phyloP scores from a whole-genome alignment of 805 yeast species.

The Lipomyces starkeyi region DNA sequence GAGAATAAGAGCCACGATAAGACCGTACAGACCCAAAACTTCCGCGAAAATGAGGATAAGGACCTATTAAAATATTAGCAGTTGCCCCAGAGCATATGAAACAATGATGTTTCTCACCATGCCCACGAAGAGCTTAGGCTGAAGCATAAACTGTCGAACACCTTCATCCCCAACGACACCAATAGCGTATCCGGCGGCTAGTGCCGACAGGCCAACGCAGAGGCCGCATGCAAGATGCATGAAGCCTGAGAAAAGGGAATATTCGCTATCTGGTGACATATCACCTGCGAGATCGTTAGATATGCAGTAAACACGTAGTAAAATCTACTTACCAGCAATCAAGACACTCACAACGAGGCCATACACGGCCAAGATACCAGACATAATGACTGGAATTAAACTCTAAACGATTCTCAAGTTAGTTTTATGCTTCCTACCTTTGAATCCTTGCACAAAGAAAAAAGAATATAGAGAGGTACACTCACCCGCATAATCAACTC shows the following conservation, averaged over 20 bases:
- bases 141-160: slow-evolving; percentile 85
- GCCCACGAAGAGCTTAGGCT: slow-evolving; percentile 86
- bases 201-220: slow-evolving; percentile 93
- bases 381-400: slow-evolving; percentile 95
- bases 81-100: background rate
- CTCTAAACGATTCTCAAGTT: slow-evolving; percentile 8
- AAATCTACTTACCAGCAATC: slow-evolving; percentile 71
- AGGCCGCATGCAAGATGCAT: slow-evolving; percentile 97
- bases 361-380: slow-evolving; percentile 95
- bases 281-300: slow-evolving; percentile 55
- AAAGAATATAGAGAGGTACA: background rate
- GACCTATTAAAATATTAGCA: slow-evolving; percentile 49
- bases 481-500: slow-evolving; percentile 84
- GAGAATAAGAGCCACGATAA: slow-evolving; percentile 95
- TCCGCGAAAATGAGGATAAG: slow-evolving; percentile 89
- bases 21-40: slow-evolving; percentile 94
- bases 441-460: background rate
- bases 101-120: slow-evolving; percentile 55
- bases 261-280: slow-evolving; percentile 35
- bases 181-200: slow-evolving; percentile 95
- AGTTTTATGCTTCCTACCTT: background rate
- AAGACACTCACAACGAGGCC: slow-evolving; percentile 97
- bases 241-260: slow-evolving; percentile 84
- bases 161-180: slow-evolving; percentile 95
- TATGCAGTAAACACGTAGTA: slow-evolving; percentile 53